phyloP scores from a whole-genome alignment of 768 basidiomycete species.

The Leccinellum rugosiceps region DNA sequence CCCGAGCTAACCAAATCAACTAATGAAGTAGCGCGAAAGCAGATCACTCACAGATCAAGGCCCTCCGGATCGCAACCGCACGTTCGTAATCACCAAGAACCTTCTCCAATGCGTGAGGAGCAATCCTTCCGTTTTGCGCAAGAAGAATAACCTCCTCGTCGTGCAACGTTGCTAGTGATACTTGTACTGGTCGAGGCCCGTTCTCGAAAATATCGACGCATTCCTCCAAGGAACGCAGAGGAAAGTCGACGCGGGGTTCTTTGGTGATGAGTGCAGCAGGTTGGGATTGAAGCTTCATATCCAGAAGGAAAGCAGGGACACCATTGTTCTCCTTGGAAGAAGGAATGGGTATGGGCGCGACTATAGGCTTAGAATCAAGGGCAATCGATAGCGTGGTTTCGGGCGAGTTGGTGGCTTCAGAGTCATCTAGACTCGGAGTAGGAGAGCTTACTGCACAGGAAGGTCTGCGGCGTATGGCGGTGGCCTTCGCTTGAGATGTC shows the following conservation, averaged over 20 bases:
- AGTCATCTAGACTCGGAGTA: slow-evolving; percentile 10
- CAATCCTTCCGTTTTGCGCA: slow-evolving; percentile 88
- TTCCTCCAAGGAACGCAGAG: slow-evolving; percentile 63
- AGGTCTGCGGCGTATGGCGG: slow-evolving; percentile 13
- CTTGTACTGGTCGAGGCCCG: slow-evolving; percentile 59
- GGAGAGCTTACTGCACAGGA: slow-evolving; percentile 27
- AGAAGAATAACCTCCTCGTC: slow-evolving; percentile 93
- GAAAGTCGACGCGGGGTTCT: slow-evolving; percentile 11
- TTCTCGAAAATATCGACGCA: slow-evolving; percentile 79
- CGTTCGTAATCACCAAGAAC: slow-evolving; percentile 81
- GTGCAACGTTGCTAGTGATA: slow-evolving; percentile 58
- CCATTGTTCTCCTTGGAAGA: slow-evolving; percentile 19
- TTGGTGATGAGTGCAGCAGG: slow-evolving; percentile 12
- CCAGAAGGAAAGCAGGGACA: slow-evolving; percentile 28
- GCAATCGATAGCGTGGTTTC: slow-evolving; percentile 14
- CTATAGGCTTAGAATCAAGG: slow-evolving; percentile 12
- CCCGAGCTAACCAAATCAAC: slow-evolving; percentile 56
- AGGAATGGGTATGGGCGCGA: slow-evolving; percentile 25
- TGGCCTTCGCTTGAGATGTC: slow-evolving; percentile 9
- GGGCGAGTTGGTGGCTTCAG: slow-evolving; percentile 14
- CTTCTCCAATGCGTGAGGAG: slow-evolving; percentile 95
- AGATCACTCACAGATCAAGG: slow-evolving; percentile 74
- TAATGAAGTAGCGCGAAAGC: not conserved
- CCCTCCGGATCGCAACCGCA: slow-evolving; percentile 82
- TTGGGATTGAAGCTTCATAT: slow-evolving; percentile 34